phyloP scores from a whole-genome alignment of 371 early-diverging fungal genomes.

The Haplosporangium sp. region DNA sequence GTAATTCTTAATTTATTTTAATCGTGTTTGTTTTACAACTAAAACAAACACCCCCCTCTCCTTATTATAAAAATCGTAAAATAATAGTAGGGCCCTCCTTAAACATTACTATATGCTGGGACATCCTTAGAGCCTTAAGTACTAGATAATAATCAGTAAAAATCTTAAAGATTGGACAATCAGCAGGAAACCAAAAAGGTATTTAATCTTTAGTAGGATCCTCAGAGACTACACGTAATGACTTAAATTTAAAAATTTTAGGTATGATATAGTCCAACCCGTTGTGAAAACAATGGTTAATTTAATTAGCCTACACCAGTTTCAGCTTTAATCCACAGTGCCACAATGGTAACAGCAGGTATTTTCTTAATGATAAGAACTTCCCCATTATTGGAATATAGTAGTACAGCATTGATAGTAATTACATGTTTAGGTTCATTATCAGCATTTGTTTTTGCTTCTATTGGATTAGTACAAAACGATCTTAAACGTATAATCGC shows the following conservation, averaged over 20 bases:
- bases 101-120: conserved; percentile 34
- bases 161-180: conserved; percentile 42
- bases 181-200: conserved; percentile 31
- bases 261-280: conserved; percentile 19
- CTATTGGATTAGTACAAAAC: conserved; percentile 2
- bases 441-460: conserved; percentile 7
- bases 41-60: conserved; percentile 21
- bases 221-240: conserved; percentile 45
- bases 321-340: conserved; percentile 57
- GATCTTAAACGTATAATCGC: conserved; percentile 9
- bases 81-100: conserved; percentile 35
- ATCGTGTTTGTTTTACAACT: neutral
- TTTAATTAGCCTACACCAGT: conserved; percentile 64
- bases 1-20: conserved; percentile 7
- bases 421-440: neutral
- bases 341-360: conserved; percentile 75
- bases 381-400: conserved; percentile 5
- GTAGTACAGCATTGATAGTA: no score
- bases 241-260: conserved; percentile 14
- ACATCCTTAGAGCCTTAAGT: conserved; percentile 33
- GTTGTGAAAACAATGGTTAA: conserved; percentile 28
- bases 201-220: conserved; percentile 12
- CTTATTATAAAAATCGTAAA: conserved; percentile 14
- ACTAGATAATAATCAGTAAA: conserved; percentile 29
- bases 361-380: conserved; percentile 53